Base-by-base conservation (phyloP, 352 stramenopile genomes). In the Phytophthora hybrid region DNA sequence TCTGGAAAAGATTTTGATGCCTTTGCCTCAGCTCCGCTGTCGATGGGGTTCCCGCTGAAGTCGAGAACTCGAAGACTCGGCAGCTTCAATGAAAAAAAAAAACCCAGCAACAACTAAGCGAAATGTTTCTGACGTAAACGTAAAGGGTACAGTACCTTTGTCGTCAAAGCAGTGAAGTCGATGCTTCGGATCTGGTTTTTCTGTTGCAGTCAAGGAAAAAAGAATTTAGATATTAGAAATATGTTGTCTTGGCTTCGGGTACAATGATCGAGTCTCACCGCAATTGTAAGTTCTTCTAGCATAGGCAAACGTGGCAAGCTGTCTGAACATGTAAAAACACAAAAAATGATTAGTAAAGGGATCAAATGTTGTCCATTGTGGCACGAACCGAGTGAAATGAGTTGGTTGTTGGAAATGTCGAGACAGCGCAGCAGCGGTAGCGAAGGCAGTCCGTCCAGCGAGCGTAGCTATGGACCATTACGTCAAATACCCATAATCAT, bases 261-360 rank as follows among this genome's bases (percentile, higher is more conserved):
- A 16, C 11, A 37, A 60, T 49, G 13, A 13, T 9, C 9, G 0
- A 18, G 16, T 51, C 65, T 8, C 68, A 94, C 87, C 41, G 74
- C 69, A 4, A 94, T 13, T 18, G 74, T 47, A 52, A 94, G 76
- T 46, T 93, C 82, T 74, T 93, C 87, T 0, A 93, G 66, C 1
- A 72, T 63, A 1, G 81, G 83, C 11, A 87, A 75, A 0, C 32
- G 18, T 4, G 82, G 81, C 29, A 94, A 18, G 47, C 77, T 76
- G 23, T 85, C 86, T 91, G 32, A 18, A 46, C 37, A n/a, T n/a
- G n/a, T n/a, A 44, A 44, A 44, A 2, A 46, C 16, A 1, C 37
- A n/a, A 46, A 14, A n/a, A 6, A 46, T 46, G n/a, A n/a, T n/a
- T n/a, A n/a, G n/a, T n/a, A n/a, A 46, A 46, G 5, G 16, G 11